Evolutionary conservation across 208 protist species (phyloP).

Genomic region (Leptomonas pyrrhocoris): DNA sequence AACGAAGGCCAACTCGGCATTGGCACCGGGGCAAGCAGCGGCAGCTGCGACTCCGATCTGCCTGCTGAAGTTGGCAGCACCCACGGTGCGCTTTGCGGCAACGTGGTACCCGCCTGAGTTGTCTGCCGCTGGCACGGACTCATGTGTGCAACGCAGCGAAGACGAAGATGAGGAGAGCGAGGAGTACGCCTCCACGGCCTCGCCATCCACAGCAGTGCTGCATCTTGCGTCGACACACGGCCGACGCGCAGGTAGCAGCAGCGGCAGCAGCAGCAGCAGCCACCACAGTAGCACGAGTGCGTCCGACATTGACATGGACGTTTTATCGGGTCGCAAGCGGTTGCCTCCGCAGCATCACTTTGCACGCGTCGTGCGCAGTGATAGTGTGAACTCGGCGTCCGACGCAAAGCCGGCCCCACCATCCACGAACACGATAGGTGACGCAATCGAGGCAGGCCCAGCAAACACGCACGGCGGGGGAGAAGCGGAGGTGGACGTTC

Average conservation of each 20-base stretch:
- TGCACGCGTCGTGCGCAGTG: not conserved
- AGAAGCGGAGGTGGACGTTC: conserved; percentile 1
- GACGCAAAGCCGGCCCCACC: not conserved
- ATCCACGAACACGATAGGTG: not conserved
- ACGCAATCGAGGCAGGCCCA: not conserved
- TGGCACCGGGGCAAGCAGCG: not conserved
- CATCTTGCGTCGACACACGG: not conserved
- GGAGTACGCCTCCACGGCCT: not conserved
- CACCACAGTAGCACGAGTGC: conserved; percentile 32
- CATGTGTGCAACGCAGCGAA: not conserved
- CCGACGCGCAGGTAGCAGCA: not conserved
- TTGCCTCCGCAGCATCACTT: conserved; percentile 12
- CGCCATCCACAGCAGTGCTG: not conserved
- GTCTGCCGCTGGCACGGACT: not conserved
- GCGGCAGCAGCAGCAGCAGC: conserved; percentile 16
- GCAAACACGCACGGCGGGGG: not conserved
- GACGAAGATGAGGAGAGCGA: not conserved
- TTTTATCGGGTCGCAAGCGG: conserved; percentile 25
- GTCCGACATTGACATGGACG: conserved; percentile 35
- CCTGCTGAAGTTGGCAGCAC: conserved; percentile 20
- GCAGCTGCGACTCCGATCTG: conserved; percentile 1
- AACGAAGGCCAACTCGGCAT: not conserved
- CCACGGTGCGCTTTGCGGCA: conserved; percentile 12
- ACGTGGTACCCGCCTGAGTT: conserved; percentile 13
- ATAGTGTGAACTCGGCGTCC: not conserved